A percentile compares a stretch with the other conserved stretches of the same genome.
Conservation (phyloP, 257 asterid species). For the Ilex asprella region DNA sequence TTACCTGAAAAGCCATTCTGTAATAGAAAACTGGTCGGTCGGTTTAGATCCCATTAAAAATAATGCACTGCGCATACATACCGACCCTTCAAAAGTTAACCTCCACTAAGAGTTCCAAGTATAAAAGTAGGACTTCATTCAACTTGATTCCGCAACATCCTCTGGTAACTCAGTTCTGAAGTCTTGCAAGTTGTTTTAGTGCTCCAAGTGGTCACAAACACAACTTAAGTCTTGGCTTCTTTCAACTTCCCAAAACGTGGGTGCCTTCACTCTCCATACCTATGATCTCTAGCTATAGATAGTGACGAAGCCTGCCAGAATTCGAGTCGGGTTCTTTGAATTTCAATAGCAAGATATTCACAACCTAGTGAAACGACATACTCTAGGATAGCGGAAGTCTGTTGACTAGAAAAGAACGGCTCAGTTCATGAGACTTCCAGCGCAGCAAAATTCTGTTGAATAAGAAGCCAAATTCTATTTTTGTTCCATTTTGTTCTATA, state of each 20-base stretch:
- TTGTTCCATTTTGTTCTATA: conserved; percentile 12
- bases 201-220: conserved; percentile 25
- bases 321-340: conserved; percentile 8
- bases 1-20: conserved; percentile 38
- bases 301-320: conserved; percentile 20
- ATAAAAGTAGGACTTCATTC: conserved; percentile 19
- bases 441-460: no score
- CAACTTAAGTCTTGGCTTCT: conserved; percentile 11
- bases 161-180: conserved; percentile 8
- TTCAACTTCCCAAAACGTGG: conserved; percentile 48
- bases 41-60: conserved; percentile 31
- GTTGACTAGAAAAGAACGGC: not conserved
- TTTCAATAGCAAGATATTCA: conserved; percentile 15
- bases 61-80: conserved; percentile 15
- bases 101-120: conserved; percentile 39
- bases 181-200: conserved; percentile 25
- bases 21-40: conserved; percentile 33
- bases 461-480: conserved; percentile 32
- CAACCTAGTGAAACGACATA: conserved; percentile 23
- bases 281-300: conserved; percentile 23
- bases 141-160: not conserved
- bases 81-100: conserved; percentile 35
- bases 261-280: conserved; percentile 36
- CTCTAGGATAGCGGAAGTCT: conserved; percentile 27
- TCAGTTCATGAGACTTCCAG: no score